Percentiles rank a stretch among this genome's conserved stretches.
These are phyloP conservation scores for Suhomyces maxii DNA, from an alignment of 1,139 yeast genomes.

Conservation along the genomic window DNA sequence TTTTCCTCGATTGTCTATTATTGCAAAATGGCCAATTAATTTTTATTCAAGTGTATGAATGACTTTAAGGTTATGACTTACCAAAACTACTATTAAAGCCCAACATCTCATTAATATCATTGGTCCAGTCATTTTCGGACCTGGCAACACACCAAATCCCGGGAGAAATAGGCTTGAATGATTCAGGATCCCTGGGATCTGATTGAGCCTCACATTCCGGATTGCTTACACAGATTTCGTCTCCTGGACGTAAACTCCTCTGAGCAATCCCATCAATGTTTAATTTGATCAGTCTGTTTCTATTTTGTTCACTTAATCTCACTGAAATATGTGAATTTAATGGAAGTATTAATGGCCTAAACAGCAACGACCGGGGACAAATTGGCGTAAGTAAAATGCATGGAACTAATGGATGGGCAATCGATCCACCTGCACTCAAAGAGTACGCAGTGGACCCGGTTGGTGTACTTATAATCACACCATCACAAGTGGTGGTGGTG, in stretches of 20 bases:
- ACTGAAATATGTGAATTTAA: slow-evolving; percentile 67
- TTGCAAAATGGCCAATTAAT: too few species aligned
- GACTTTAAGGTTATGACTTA: not conserved
- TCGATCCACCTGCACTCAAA: slow-evolving; percentile 86
- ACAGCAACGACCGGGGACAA: slow-evolving; percentile 84
- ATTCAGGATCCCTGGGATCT: not conserved
- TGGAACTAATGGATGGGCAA: slow-evolving; percentile 85
- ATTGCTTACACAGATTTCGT: slow-evolving; percentile 62
- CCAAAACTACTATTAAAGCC: slow-evolving; percentile 83
- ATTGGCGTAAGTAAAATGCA: slow-evolving; percentile 84
- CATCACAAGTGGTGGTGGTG: slow-evolving; percentile 91
- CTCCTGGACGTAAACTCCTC: slow-evolving; percentile 68
- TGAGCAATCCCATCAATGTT: slow-evolving; percentile 83
- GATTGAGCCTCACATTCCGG: slow-evolving; percentile 30
- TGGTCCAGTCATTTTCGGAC: slow-evolving; percentile 86
- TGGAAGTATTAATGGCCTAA: slow-evolving; percentile 83
- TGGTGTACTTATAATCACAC: slow-evolving; percentile 81
- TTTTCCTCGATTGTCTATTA: too few species aligned
- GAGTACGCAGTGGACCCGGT: slow-evolving; percentile 97
- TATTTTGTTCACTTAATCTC: slow-evolving; percentile 54
- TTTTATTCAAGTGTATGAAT: too few species aligned
- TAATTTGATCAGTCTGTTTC: slow-evolving; percentile 50
- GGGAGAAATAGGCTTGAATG: slow-evolving; percentile 15
- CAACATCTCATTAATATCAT: slow-evolving; percentile 78
- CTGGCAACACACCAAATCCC: slow-evolving; percentile 92